Conservation (phyloP, 1,139 yeast species). For the Hemisphaericaspora lyxosophila region DNA sequence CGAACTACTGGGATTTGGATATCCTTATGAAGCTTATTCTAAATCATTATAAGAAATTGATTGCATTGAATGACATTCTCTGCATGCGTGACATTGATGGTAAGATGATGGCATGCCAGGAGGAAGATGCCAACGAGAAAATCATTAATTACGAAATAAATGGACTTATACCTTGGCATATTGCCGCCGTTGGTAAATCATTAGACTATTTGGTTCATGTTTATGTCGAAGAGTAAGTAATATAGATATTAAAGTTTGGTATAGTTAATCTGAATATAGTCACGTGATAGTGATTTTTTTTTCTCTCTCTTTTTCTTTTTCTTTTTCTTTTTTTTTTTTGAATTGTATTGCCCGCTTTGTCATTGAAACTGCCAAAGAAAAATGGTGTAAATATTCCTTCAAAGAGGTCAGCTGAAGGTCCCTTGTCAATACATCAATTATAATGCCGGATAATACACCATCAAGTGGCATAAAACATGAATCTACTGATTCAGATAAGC, state of each 20-base stretch:
- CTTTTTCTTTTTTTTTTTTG: background rate
- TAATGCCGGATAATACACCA: conserved; percentile 2
- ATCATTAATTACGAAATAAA: conserved; percentile 22
- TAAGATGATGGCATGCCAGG: conserved; percentile 10
- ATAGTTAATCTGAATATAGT: too few relatives aligned
- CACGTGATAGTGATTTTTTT: conserved; percentile 5
- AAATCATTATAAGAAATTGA: conserved; percentile 66
- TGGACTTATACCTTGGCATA: conserved; percentile 74
- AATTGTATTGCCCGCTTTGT: background rate
- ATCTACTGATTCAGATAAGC: conserved; percentile 5
- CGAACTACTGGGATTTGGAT: conserved; percentile 56
- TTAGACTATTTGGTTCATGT: conserved; percentile 49
- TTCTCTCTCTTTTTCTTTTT: conserved; percentile 1
- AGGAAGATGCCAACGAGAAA: conserved; percentile 13
- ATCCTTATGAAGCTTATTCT: conserved; percentile 60
- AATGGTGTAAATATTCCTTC: background rate
- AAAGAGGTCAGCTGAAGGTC: too few relatives aligned
- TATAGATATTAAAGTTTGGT: background rate
- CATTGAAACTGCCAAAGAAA: background rate
- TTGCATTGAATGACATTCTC: conserved; percentile 48
- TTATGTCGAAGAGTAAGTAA: conserved; percentile 32
- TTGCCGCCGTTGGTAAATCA: conserved; percentile 70
- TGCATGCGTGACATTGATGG: conserved; percentile 33
- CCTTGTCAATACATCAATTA: background rate
- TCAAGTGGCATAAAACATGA: conserved; percentile 5